Percentiles rank a stretch among this genome's conserved stretches.
These are phyloP conservation scores for Mycena albidolilacea DNA, from an alignment of 768 basidiomycete species.

Conservation along the genomic window DNA sequence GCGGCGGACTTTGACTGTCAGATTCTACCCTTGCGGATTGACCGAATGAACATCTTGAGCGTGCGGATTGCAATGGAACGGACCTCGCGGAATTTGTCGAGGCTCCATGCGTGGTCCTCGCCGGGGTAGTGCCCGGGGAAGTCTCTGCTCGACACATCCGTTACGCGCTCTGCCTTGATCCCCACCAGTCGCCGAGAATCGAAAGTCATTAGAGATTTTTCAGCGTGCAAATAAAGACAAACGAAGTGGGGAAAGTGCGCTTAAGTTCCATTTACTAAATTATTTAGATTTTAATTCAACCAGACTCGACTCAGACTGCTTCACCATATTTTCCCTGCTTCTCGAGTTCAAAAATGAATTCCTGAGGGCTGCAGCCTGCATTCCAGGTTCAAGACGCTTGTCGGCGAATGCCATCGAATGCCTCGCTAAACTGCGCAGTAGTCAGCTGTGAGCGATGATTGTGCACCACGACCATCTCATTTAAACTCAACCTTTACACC, in stretches of 20 bases:
- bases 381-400: background rate
- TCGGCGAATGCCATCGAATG: background rate
- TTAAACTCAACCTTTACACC: slow-evolving; percentile 30
- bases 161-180: slow-evolving; percentile 77
- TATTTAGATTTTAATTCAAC: too few species aligned
- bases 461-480: slow-evolving; percentile 29
- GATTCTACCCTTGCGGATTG: slow-evolving; percentile 68
- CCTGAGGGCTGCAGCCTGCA: background rate
- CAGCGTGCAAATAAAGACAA: too few species aligned
- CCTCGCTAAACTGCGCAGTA: background rate
- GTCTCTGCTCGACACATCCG: slow-evolving; percentile 89
- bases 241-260: too few species aligned
- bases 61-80: slow-evolving; percentile 44
- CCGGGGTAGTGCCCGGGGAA: slow-evolving; percentile 91
- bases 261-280: too few species aligned
- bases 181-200: slow-evolving; percentile 72
- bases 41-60: slow-evolving; percentile 28
- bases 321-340: background rate
- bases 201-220: too few species aligned
- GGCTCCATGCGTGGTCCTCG: slow-evolving; percentile 89
- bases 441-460: too few species aligned
- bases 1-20: slow-evolving; percentile 81
- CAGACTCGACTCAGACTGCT: too few species aligned
- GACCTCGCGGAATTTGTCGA: slow-evolving; percentile 83
- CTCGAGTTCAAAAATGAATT: background rate